Conservation (phyloP, 139 green algal species). For the Coelastrella sp. region DNA sequence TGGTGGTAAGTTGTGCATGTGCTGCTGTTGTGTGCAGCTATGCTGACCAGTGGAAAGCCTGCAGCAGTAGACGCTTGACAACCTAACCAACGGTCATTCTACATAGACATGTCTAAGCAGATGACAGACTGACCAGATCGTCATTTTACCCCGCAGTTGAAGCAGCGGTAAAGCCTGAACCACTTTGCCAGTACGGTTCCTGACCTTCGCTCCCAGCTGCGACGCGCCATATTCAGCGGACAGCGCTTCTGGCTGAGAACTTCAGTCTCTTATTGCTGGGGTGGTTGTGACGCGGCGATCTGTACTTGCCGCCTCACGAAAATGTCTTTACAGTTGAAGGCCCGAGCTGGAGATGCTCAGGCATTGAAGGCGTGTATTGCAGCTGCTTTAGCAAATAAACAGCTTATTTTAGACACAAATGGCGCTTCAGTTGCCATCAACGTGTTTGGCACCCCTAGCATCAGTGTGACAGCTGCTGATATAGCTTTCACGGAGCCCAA, state of each 20-base stretch:
- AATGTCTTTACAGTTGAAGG: constrained; percentile 39
- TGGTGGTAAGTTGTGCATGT: too few relatives aligned
- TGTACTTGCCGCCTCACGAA: not conserved
- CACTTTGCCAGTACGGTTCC: too few relatives aligned
- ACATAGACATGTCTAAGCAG: too few relatives aligned
- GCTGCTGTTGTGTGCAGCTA: too few relatives aligned
- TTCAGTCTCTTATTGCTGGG: not conserved
- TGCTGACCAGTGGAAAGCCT: too few relatives aligned
- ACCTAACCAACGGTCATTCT: too few relatives aligned
- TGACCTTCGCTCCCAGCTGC: too few relatives aligned
- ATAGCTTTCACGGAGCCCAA: constrained; percentile 71
- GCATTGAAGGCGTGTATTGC: constrained; percentile 69
- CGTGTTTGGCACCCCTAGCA: constrained; percentile 46
- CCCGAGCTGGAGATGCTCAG: constrained; percentile 67
- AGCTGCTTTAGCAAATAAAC: constrained; percentile 38
- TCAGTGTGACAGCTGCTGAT: constrained; percentile 54
- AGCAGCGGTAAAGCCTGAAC: too few relatives aligned
- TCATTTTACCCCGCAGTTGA: too few relatives aligned
- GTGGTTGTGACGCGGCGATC: not conserved
- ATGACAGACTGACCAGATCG: too few relatives aligned
- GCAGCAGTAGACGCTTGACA: too few relatives aligned
- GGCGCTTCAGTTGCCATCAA: constrained; percentile 36
- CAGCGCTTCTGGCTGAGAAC: not conserved
- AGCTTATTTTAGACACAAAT: not conserved
- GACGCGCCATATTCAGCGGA: too few relatives aligned